phyloP scores from a whole-genome alignment of 306 rosid genomes.

The Vicia faba region DNA sequence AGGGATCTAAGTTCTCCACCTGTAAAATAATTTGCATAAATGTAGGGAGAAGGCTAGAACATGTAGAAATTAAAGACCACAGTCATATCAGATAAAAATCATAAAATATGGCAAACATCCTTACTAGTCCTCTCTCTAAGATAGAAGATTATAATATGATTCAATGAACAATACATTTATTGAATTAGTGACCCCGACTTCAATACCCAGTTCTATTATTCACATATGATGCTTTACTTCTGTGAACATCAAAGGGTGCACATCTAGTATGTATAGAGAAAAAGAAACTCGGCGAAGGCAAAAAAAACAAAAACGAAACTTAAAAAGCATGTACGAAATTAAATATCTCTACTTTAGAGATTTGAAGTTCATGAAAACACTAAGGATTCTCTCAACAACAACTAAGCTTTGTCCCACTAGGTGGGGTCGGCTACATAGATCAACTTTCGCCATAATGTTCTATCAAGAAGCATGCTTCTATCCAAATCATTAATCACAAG shows the following conservation, averaged over 20 bases:
- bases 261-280: neutral
- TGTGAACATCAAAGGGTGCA: neutral
- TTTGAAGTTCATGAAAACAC: constrained; percentile 16
- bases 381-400: neutral
- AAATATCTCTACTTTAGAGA: constrained; percentile 18
- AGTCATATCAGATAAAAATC: constrained; percentile 3
- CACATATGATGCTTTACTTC: constrained; percentile 15
- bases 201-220: constrained; percentile 27
- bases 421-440: too few relatives aligned
- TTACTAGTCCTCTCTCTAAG: neutral
- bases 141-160: constrained; percentile 14
- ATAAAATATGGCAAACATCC: constrained; percentile 14
- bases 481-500: too few relatives aligned
- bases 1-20: constrained; percentile 76
- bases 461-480: too few relatives aligned
- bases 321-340: constrained; percentile 2
- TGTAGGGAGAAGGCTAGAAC: constrained; percentile 31
- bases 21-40: constrained; percentile 41
- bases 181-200: constrained; percentile 23
- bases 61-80: constrained; percentile 16
- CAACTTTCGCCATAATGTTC: too few relatives aligned
- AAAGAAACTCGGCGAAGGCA: neutral
- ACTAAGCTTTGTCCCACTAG: too few relatives aligned
- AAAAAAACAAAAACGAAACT: neutral
- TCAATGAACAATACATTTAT: neutral